Conservation (phyloP, 768 basidiomycete genomes). For the Pleurotus citrinopileatus region DNA sequence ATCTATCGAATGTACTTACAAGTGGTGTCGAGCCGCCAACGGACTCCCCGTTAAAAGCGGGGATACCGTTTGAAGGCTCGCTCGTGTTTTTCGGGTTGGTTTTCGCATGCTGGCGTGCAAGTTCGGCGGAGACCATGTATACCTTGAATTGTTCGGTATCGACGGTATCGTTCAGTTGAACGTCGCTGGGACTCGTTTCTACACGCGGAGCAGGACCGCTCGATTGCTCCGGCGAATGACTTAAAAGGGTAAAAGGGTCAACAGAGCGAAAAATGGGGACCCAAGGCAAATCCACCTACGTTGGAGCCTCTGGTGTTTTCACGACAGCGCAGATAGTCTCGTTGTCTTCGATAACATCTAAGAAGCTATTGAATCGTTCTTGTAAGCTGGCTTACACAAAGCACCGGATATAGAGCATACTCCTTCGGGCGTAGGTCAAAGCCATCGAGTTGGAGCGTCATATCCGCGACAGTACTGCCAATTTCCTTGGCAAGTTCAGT, state of each 20-base stretch:
- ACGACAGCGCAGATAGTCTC: neutral
- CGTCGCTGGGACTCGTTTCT: conserved; percentile 17
- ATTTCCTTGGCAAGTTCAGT: conserved; percentile 18
- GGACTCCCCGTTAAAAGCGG: conserved; percentile 20
- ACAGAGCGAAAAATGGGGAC: too few species aligned
- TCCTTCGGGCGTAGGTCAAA: conserved; percentile 21
- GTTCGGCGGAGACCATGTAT: conserved; percentile 19
- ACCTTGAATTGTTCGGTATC: conserved; percentile 16
- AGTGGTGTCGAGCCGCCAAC: conserved; percentile 20
- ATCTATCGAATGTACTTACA: conserved; percentile 10
- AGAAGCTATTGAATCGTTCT: conserved; percentile 1
- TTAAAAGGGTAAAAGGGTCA: too few species aligned
- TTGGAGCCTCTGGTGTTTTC: neutral
- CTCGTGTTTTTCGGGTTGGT: conserved; percentile 12
- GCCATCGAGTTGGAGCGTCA: conserved; percentile 21
- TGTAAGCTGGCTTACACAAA: neutral
- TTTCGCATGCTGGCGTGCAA: conserved; percentile 17
- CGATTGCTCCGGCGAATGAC: too few species aligned
- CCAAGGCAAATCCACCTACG: neutral
- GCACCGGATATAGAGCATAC: conserved; percentile 12
- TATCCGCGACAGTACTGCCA: conserved; percentile 9
- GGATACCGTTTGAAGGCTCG: conserved; percentile 16
- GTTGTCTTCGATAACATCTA: conserved; percentile 11
- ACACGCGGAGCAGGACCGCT: conserved; percentile 12
- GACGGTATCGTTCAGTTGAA: conserved; percentile 1